Percentiles rank a stretch among this genome's conserved stretches.
Conservation (phyloP, 148 eudicot genomes). For the Cornus florida region DNA sequence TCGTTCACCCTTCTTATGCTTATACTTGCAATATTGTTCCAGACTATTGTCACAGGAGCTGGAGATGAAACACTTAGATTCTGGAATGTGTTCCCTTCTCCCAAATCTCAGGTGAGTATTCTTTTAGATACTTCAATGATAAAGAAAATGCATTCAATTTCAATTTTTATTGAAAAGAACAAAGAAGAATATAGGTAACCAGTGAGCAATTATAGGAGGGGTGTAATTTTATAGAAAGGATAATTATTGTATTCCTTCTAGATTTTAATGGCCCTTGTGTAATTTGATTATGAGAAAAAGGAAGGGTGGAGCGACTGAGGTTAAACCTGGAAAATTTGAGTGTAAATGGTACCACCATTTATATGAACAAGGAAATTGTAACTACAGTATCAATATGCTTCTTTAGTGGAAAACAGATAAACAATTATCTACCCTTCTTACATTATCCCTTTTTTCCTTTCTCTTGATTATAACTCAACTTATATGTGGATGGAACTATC, state of each 20-base stretch:
- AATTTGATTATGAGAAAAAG: too few relatives aligned
- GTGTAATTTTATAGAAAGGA: too few relatives aligned
- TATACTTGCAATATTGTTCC: conserved; percentile 21
- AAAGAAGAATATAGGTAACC: too few relatives aligned
- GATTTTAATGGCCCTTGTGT: too few relatives aligned
- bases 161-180: not conserved
- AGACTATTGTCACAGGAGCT: conserved; percentile 96
- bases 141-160: not conserved
- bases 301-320: too few relatives aligned
- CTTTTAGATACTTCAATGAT: not conserved
- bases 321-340: too few relatives aligned
- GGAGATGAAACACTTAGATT: conserved; percentile 96
- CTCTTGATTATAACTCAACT: conserved; percentile 1
- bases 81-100: conserved; percentile 94
- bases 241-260: too few relatives aligned
- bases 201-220: too few relatives aligned
- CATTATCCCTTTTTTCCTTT: not conserved
- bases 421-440: not conserved
- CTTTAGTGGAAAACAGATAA: too few relatives aligned
- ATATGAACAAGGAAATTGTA: too few relatives aligned
- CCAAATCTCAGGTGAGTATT: conserved; percentile 70
- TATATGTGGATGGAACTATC: not conserved
- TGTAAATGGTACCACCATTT: too few relatives aligned
- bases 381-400: too few relatives aligned
- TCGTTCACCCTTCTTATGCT: not conserved